A percentile compares a stretch with the other conserved stretches of the same genome.
These are phyloP conservation scores for Breviolum minutum DNA, from an alignment of 73 alveolate genomes.

Conservation along the genomic window DNA sequence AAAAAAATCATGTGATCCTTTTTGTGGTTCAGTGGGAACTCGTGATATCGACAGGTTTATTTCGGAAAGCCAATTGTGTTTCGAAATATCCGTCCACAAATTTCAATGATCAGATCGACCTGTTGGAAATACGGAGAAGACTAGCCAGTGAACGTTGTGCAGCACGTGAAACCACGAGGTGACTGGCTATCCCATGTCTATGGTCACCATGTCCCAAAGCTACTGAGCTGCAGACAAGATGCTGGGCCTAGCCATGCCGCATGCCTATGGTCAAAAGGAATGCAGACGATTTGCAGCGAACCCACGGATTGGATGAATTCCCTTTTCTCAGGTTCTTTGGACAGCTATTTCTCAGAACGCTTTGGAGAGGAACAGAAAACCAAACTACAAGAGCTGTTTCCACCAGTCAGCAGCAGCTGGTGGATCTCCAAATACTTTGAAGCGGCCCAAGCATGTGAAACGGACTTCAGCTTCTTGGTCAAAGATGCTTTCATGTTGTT, in stretches of 20 bases:
- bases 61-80: too few species aligned
- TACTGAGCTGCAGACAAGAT: not conserved
- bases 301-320: not conserved
- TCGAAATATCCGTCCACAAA: too few species aligned
- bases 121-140: not conserved
- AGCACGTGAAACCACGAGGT: not conserved
- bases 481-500: too few species aligned
- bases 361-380: slow-evolving; percentile 48
- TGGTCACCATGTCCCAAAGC: slow-evolving; percentile 67
- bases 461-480: slow-evolving; percentile 57
- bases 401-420: not conserved
- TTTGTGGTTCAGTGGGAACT: too few species aligned
- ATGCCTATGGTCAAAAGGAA: too few species aligned
- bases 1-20: too few species aligned
- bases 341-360: slow-evolving; percentile 56
- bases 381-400: slow-evolving; percentile 26
- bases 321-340: slow-evolving; percentile 21
- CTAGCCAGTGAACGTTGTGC: not conserved
- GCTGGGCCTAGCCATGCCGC: too few species aligned
- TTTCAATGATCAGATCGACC: too few species aligned
- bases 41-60: too few species aligned
- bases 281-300: too few species aligned
- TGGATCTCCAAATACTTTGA: slow-evolving; percentile 61
- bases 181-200: slow-evolving; percentile 58
- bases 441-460: slow-evolving; percentile 70